A percentile compares a stretch with the other conserved stretches of the same genome.
phyloP scores from a whole-genome alignment of 2,329 filamentous ascomycete genomes.

The Trichoderma polysporum region DNA sequence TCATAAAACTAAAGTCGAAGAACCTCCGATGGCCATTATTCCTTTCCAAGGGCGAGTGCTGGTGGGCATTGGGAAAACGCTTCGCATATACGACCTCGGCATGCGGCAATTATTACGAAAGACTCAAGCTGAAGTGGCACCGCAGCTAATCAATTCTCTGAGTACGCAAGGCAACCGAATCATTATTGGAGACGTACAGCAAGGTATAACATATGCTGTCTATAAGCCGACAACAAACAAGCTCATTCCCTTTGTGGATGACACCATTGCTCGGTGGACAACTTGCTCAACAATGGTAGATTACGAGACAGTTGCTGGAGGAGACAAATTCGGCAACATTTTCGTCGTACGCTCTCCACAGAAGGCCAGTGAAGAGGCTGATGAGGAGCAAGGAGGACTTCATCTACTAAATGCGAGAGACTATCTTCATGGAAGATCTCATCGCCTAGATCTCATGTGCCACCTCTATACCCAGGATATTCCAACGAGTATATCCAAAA shows the following conservation, averaged over 20 bases:
- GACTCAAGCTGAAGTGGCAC: constrained; percentile 74
- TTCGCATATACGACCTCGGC: constrained; percentile 90
- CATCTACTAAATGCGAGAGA: constrained; percentile 87
- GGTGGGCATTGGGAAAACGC: constrained; percentile 77
- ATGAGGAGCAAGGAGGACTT: constrained; percentile 86
- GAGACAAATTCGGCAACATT: constrained; percentile 96
- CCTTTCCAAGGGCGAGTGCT: constrained; percentile 88
- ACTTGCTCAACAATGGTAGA: constrained; percentile 92
- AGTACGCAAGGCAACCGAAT: constrained; percentile 91
- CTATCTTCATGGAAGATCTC: constrained; percentile 86
- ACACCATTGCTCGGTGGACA: constrained; percentile 86
- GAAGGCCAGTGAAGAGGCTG: constrained; percentile 83
- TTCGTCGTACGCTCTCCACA: constrained; percentile 87
- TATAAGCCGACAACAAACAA: constrained; percentile 92
- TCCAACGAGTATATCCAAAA: constrained; percentile 85
- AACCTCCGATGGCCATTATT: constrained; percentile 86
- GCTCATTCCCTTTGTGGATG: constrained; percentile 90
- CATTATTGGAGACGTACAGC: constrained; percentile 86
- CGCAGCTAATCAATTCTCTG: constrained; percentile 82
- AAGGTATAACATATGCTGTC: constrained; percentile 87
- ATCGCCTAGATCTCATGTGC: constrained; percentile 78
- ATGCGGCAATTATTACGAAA: constrained; percentile 92
- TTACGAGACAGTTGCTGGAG: constrained; percentile 92
- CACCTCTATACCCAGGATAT: constrained; percentile 93
- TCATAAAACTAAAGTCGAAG: constrained; percentile 91